phyloP scores from a whole-genome alignment of 768 basidiomycete species.

The Lactarius sanguifluus region DNA sequence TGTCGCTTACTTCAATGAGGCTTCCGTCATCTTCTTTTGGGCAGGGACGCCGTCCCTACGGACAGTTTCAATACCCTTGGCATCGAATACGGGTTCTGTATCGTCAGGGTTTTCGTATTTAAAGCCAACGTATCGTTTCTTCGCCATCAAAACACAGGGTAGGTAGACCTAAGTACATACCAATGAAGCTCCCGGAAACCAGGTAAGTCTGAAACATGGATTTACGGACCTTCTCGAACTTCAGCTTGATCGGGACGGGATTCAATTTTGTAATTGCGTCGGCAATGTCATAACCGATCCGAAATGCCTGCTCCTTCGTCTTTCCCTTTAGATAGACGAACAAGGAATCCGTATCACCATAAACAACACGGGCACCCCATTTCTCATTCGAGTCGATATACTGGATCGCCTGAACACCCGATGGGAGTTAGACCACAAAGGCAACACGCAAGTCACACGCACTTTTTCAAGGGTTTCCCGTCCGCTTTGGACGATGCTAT shows the following conservation, averaged over 20 bases:
- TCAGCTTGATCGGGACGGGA: constrained; percentile 89
- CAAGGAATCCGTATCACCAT: constrained; percentile 96
- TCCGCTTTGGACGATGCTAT: constrained; percentile 96
- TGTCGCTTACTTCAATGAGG: constrained; percentile 72
- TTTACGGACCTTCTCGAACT: constrained; percentile 86
- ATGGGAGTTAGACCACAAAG: neutral
- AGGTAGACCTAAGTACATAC: constrained; percentile 76
- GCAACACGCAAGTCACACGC: constrained; percentile 13
- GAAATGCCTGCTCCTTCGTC: constrained; percentile 91
- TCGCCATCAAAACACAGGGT: constrained; percentile 93
- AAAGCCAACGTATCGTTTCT: constrained; percentile 98
- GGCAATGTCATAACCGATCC: constrained; percentile 90
- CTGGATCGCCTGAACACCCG: constrained; percentile 64
- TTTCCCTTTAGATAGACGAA: constrained; percentile 90
- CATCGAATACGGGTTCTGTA: constrained; percentile 78
- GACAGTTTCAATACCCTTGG: constrained; percentile 97
- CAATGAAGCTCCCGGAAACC: neutral
- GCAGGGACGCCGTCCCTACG: constrained; percentile 89
- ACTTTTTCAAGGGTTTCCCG: constrained; percentile 95
- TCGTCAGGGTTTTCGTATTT: constrained; percentile 89
- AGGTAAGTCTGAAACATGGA: constrained; percentile 10
- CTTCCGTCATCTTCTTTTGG: constrained; percentile 91
- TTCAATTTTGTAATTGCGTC: constrained; percentile 83
- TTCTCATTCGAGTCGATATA: constrained; percentile 71
- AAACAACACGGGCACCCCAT: constrained; percentile 91